Evolutionary conservation across 2,329 filamentous ascomycete genomes (phyloP).

Genomic region (Penicillium rolfsii): DNA sequence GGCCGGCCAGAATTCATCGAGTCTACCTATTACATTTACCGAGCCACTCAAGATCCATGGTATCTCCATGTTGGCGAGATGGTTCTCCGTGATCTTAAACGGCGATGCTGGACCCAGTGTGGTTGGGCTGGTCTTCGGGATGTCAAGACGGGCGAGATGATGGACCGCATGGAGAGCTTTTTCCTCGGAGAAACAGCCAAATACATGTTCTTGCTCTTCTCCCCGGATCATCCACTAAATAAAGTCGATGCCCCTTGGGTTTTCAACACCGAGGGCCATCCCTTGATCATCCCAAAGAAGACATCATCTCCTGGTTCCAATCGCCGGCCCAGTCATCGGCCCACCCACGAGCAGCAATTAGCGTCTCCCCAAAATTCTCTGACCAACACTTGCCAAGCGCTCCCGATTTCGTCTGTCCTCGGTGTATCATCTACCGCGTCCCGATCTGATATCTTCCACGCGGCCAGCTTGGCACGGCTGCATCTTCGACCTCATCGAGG

Average conservation of each 20-base stretch:
- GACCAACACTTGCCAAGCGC: conserved; percentile 66
- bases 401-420: conserved; percentile 63
- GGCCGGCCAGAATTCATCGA: conserved; percentile 96
- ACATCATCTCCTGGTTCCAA: conserved; percentile 15
- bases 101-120: conserved; percentile 85
- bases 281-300: conserved; percentile 75
- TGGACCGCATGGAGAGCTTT: conserved; percentile 98
- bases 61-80: conserved; percentile 96
- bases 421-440: conserved; percentile 79
- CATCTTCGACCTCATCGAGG: conserved; percentile 68
- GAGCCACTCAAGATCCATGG: conserved; percentile 91
- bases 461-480: conserved; percentile 79
- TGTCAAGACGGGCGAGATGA: conserved; percentile 79
- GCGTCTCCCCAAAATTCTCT: conserved; percentile 16
- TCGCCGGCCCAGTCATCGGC: neutral
- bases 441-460: conserved; percentile 81
- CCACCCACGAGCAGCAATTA: conserved; percentile 17
- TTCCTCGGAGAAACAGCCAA: conserved; percentile 96
- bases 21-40: conserved; percentile 94
- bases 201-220: conserved; percentile 91
- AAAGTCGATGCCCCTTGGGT: conserved; percentile 83
- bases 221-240: conserved; percentile 83
- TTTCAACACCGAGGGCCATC: conserved; percentile 95
- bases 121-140: conserved; percentile 91
- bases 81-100: conserved; percentile 83